Percentiles rank a stretch among this genome's conserved stretches.
phyloP scores from a whole-genome alignment of 2,329 filamentous ascomycete species.

The Epichloe gansuensis region DNA sequence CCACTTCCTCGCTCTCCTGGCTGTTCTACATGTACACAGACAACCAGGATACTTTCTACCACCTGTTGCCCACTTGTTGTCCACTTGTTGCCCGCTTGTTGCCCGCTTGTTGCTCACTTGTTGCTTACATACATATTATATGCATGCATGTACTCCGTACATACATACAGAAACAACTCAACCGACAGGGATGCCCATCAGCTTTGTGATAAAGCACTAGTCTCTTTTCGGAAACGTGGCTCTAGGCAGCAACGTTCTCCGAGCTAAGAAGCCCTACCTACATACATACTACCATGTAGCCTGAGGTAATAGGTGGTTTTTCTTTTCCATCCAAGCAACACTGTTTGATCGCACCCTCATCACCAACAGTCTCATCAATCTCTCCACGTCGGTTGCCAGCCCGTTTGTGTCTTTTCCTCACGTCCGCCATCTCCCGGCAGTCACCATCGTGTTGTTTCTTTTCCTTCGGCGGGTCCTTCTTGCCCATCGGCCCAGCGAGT shows the following conservation, averaged over 20 bases:
- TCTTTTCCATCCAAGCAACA: constrained; percentile 4
- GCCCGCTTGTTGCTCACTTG: neutral
- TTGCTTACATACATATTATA: neutral
- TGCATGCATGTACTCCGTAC: too few relatives aligned
- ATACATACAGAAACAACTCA: neutral
- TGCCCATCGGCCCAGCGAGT: constrained; percentile 8
- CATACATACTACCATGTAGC: too few relatives aligned
- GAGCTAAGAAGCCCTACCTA: constrained; percentile 8
- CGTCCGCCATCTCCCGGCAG: constrained; percentile 4
- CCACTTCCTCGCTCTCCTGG: neutral
- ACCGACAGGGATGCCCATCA: constrained; percentile 10
- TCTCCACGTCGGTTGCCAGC: neutral
- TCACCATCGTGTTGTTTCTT: constrained; percentile 5
- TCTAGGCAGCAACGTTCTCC: constrained; percentile 14
- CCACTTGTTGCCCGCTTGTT: too few relatives aligned
- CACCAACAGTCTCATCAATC: constrained; percentile 2
- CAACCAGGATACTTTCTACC: too few relatives aligned
- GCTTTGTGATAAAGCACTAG: constrained; percentile 8
- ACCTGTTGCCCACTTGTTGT: neutral
- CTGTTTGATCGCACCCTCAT: neutral
- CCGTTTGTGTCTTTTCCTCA: constrained; percentile 4
- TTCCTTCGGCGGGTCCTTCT: neutral
- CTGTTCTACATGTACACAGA: too few relatives aligned
- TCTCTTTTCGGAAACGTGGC: constrained; percentile 1
- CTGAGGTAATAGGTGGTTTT: constrained; percentile 1